A percentile compares a stretch with the other conserved stretches of the same genome.
phyloP scores from a whole-genome alignment of 1,139 yeast species.

The Yamadazyma mexicana region DNA sequence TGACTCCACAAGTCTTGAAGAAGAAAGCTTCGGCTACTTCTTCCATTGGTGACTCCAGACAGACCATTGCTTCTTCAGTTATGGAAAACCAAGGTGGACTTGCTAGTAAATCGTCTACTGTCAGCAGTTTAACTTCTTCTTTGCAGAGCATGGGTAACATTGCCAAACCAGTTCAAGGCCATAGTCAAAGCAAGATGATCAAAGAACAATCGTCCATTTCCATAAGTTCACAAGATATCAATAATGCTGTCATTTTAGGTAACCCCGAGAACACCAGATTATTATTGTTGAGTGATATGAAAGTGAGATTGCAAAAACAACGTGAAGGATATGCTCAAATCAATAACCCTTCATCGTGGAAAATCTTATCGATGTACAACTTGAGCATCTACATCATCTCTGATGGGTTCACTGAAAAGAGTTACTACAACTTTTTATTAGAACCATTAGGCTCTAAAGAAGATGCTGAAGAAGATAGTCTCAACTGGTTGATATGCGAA shows the following conservation, averaged over 20 bases:
- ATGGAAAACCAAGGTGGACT: conserved; percentile 23
- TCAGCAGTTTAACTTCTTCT: conserved; percentile 33
- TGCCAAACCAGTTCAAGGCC: conserved; percentile 2
- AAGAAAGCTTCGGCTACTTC: conserved; percentile 21
- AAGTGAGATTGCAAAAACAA: conserved; percentile 41
- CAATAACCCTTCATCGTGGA: conserved; percentile 44
- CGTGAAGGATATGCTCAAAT: conserved; percentile 31
- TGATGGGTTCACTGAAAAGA: conserved; percentile 26
- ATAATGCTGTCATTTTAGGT: conserved; percentile 21
- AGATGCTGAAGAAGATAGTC: conserved; percentile 16
- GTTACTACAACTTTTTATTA: conserved; percentile 32
- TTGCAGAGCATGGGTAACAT: conserved; percentile 3
- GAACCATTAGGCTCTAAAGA: conserved; percentile 16
- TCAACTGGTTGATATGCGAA: conserved; percentile 37
- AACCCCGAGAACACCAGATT: conserved; percentile 23
- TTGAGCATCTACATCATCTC: conserved; percentile 30
- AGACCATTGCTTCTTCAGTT: conserved; percentile 38
- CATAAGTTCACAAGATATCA: conserved; percentile 20
- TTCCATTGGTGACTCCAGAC: conserved; percentile 25
- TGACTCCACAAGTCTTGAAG: conserved; percentile 17
- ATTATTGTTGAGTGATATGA: conserved; percentile 30
- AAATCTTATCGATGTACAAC: conserved; percentile 41
- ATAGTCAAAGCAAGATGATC: conserved; percentile 6
- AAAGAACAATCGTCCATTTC: conserved; percentile 17
- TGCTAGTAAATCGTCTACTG: conserved; percentile 36